Evolutionary conservation across 768 basidiomycete genomes (phyloP).

Genomic region (Tylopilus subfusipes): DNA sequence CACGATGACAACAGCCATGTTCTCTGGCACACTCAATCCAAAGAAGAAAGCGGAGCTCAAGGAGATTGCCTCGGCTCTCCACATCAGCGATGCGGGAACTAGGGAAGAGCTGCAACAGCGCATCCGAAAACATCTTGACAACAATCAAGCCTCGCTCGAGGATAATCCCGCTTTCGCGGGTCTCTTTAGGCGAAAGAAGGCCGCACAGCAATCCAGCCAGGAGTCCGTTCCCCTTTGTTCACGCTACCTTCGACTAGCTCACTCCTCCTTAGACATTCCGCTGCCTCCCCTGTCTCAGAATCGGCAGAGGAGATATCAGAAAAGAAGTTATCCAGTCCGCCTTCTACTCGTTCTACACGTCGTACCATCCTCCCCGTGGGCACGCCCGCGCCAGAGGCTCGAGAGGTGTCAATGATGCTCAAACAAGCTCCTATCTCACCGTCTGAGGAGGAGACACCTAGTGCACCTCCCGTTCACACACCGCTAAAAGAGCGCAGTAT

Average conservation of each 20-base stretch:
- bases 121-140: constrained; percentile 61
- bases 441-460: constrained; percentile 13
- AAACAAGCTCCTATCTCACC: constrained; percentile 44
- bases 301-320: constrained; percentile 11
- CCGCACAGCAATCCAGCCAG: constrained; percentile 15
- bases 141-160: constrained; percentile 50
- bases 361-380: constrained; percentile 32
- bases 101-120: constrained; percentile 60
- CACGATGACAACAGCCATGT: constrained; percentile 43
- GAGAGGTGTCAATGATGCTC: constrained; percentile 51
- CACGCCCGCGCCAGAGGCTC: constrained; percentile 48
- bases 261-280: constrained; percentile 11
- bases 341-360: constrained; percentile 21
- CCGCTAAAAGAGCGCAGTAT: constrained; percentile 16
- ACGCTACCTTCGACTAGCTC: neutral
- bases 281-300: constrained; percentile 16
- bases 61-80: constrained; percentile 54
- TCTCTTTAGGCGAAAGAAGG: constrained; percentile 44
- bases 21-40: constrained; percentile 51
- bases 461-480: constrained; percentile 3
- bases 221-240: constrained; percentile 9
- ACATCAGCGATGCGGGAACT: constrained; percentile 52
- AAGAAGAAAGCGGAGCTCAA: constrained; percentile 71
- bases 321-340: constrained; percentile 16
- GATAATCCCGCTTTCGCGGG: constrained; percentile 57